Conservation (phyloP, 2,329 filamentous ascomycete species). For the Beauveria australis region DNA sequence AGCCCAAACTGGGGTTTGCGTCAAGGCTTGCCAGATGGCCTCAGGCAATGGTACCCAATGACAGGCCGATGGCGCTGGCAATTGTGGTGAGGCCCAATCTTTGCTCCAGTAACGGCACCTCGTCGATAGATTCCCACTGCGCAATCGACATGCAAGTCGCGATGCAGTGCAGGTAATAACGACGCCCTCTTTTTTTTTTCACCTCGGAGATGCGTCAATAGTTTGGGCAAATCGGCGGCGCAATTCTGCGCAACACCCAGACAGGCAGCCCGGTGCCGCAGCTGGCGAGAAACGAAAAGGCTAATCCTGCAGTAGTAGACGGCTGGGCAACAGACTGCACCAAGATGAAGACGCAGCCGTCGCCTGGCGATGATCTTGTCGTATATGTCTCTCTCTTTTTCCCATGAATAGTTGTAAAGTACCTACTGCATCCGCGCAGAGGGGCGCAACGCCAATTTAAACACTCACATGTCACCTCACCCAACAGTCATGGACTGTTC, state of each 20-base stretch:
- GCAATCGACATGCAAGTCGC: constrained; percentile 4
- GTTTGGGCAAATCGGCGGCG: not conserved
- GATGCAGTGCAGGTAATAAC: constrained; percentile 1
- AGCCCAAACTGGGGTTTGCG: not conserved
- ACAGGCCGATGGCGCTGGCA: not conserved
- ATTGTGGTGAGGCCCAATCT: constrained; percentile 6
- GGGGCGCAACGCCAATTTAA: not conserved
- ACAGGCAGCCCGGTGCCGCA: not conserved
- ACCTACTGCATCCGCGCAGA: not conserved
- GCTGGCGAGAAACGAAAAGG: not conserved
- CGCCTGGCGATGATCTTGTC: not conserved
- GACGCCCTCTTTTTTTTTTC: not conserved
- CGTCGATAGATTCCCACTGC: constrained; percentile 1
- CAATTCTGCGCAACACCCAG: not conserved
- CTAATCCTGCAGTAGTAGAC: not conserved
- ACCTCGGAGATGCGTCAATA: not conserved
- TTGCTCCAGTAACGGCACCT: not conserved
- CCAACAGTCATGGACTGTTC: not conserved
- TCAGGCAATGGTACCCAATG: constrained; percentile 5
- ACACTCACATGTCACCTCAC: not conserved
- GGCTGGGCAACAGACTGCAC: not conserved
- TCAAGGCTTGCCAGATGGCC: not conserved
- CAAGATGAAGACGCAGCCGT: not conserved
- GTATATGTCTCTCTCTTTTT: not conserved
- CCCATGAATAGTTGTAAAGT: not conserved